phyloP scores from a whole-genome alignment of 495 filamentous ascomycete species.

The Schizothecium vesticola region DNA sequence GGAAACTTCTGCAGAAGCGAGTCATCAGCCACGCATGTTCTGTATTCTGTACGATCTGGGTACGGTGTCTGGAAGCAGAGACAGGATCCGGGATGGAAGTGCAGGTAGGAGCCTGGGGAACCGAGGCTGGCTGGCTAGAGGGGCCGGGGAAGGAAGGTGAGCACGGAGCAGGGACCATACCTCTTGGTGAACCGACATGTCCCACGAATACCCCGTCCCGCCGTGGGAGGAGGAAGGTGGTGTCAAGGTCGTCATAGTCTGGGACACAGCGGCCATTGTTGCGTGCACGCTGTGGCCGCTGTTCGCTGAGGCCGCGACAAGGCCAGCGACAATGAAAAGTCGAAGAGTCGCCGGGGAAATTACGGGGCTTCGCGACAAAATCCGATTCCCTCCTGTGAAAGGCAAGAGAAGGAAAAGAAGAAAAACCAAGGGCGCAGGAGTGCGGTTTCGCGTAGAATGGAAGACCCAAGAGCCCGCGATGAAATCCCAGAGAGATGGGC shows the following conservation, averaged over 20 bases:
- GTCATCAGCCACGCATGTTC: neutral
- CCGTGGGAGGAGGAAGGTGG: conserved; percentile 49
- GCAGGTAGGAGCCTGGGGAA: neutral
- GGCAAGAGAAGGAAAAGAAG: conserved; percentile 1
- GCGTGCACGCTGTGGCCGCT: conserved; percentile 13
- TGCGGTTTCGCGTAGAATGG: neutral
- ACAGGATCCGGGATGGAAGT: neutral
- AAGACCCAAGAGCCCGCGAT: neutral
- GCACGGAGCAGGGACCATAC: conserved; percentile 24
- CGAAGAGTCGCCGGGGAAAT: conserved; percentile 3
- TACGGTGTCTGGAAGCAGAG: neutral
- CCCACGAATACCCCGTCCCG: conserved; percentile 44
- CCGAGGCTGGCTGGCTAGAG: neutral
- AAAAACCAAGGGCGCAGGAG: neutral
- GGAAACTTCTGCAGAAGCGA: conserved; percentile 13
- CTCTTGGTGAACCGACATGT: conserved; percentile 40
- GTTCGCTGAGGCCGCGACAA: conserved; percentile 3
- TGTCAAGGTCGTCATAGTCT: conserved; percentile 44
- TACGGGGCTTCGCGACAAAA: conserved; percentile 5
- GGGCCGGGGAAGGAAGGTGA: neutral
- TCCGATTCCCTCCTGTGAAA: neutral
- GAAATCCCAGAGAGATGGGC: neutral
- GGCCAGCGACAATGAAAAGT: neutral
- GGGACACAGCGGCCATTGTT: conserved; percentile 52
- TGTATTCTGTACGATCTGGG: neutral